Conservation (phyloP, 345 rosid genomes). For the Dipteronia sinensis region DNA sequence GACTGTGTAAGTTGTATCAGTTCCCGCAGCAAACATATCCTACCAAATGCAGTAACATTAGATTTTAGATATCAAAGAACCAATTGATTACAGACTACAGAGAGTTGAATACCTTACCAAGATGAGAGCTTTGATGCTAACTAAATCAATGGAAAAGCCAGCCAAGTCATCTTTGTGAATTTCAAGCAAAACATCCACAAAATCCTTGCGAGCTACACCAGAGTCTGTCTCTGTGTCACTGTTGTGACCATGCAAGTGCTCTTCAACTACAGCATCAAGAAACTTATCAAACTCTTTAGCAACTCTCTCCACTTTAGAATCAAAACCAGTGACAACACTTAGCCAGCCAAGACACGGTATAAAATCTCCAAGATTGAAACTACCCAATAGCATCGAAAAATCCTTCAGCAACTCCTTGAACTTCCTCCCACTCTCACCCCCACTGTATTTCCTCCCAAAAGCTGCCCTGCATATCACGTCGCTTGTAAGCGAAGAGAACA, state of each 20-base stretch:
- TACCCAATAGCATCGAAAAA: background rate
- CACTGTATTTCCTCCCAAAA: slow-evolving; percentile 19
- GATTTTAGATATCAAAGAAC: background rate
- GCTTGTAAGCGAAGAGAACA: slow-evolving; percentile 1
- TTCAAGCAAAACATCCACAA: slow-evolving; percentile 35
- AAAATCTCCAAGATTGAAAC: background rate
- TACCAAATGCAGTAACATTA: slow-evolving; percentile 6
- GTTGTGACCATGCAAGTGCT: background rate
- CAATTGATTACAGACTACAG: background rate
- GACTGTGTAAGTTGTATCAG: slow-evolving; percentile 23
- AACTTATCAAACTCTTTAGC: slow-evolving; percentile 16
- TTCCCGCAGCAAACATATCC: slow-evolving; percentile 50
- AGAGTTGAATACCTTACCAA: slow-evolving; percentile 34
- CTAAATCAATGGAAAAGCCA: slow-evolving; percentile 31
- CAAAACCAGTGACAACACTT: slow-evolving; percentile 3
- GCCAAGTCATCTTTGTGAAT: slow-evolving; percentile 32
- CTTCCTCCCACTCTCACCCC: background rate
- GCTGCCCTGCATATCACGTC: slow-evolving; percentile 20
- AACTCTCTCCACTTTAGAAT: slow-evolving; percentile 12
- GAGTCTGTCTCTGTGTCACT: too few relatives aligned
- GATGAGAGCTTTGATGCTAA: slow-evolving; percentile 42
- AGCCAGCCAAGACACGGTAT: slow-evolving; percentile 24
- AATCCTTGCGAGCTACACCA: slow-evolving; percentile 14
- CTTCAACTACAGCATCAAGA: slow-evolving; percentile 10
- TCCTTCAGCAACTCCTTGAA: slow-evolving; percentile 11